Base-by-base conservation (phyloP, 2,329 filamentous ascomycete genomes). In the Arthroderma uncinatum region DNA sequence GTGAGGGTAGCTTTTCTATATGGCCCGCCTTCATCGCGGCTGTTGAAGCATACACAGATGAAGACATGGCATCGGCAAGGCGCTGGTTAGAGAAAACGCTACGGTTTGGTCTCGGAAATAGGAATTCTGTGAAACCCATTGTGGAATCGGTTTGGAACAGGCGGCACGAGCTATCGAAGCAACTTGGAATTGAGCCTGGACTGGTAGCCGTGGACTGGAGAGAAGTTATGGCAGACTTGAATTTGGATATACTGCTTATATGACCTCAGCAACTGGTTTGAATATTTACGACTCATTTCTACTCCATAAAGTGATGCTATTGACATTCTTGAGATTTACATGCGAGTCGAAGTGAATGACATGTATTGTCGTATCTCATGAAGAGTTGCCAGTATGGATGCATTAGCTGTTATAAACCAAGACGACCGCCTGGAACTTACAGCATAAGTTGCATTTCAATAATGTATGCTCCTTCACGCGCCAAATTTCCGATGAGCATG, bases 11-110 rank as follows among this genome's bases (percentile, higher is more conserved):
- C 30, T 54, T 62, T 23, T 64, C 62, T 16, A 40, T 64, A 6
- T 64, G 62, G 62, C 62, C 62, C 19, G 60, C 62, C 3, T 64
- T 64, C 47, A 64, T 64, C 47, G 62, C 62, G 8, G 59, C 62
- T 1, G 61, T 62, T 12, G 62, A 64, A 56, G 62, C 60, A 36
- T 62, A 58, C 42, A 62, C 61, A n/a, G 39, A 28, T 7, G 42
- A 55, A 25, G 55, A 59, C 47, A 54, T 62, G 10, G 44, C 44
- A 14, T 14, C 21, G n/a, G 44, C 44, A 19, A 50, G 25, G 21
- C 12, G 10, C 6, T 50, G 44, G 44, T 14, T 50, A 3, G 44
- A 50, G 4, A 21, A 50, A 14, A 21, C 44, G 5, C 12, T 21
- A 28, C 12, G 21, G 21, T 50, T 50, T 50, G 44, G 44, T 4